Evolutionary conservation across 2,329 filamentous ascomycete species (phyloP).

Genomic region (Calonectria ilicicola): DNA sequence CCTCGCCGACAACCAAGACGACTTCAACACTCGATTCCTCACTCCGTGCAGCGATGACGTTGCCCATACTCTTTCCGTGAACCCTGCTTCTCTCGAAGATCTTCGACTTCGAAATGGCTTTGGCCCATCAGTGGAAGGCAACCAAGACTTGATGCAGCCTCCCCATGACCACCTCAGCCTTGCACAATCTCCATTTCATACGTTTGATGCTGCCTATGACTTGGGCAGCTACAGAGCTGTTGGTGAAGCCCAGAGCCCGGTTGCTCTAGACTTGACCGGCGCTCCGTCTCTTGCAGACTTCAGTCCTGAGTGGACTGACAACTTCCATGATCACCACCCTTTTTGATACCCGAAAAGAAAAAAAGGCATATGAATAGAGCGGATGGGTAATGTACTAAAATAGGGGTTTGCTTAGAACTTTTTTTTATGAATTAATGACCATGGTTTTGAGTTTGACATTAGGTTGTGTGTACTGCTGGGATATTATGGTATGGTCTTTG

Average conservation of each 20-base stretch:
- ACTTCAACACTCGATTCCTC: constrained; percentile 57
- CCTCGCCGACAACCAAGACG: constrained; percentile 49
- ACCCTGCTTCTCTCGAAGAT: constrained; percentile 45
- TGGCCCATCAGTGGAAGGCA: constrained; percentile 41
- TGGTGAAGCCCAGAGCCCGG: constrained; percentile 45
- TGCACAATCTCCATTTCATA: constrained; percentile 51
- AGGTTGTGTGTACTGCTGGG: constrained; percentile 24
- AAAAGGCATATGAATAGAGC: constrained; percentile 33
- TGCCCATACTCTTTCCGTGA: constrained; percentile 41
- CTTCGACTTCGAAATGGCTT: constrained; percentile 42
- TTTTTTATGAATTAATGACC: constrained; percentile 47
- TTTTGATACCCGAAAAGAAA: constrained; percentile 47
- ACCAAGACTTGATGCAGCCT: constrained; percentile 44
- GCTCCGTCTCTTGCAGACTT: constrained; percentile 43
- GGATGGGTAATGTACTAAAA: constrained; percentile 41
- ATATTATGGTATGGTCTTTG: constrained; percentile 16
- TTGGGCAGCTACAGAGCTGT: constrained; percentile 50
- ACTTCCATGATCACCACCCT: constrained; percentile 43
- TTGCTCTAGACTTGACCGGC: constrained; percentile 37
- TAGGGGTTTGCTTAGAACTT: constrained; percentile 37
- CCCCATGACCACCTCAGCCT: constrained; percentile 44
- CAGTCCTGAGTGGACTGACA: constrained; percentile 46
- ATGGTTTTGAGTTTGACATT: constrained; percentile 27
- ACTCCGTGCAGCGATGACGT: constrained; percentile 68
- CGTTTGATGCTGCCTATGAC: constrained; percentile 56